These are phyloP conservation scores for Remersonia thermophila DNA, from an alignment of 2,329 filamentous ascomycete species.

Conservation along the genomic window DNA sequence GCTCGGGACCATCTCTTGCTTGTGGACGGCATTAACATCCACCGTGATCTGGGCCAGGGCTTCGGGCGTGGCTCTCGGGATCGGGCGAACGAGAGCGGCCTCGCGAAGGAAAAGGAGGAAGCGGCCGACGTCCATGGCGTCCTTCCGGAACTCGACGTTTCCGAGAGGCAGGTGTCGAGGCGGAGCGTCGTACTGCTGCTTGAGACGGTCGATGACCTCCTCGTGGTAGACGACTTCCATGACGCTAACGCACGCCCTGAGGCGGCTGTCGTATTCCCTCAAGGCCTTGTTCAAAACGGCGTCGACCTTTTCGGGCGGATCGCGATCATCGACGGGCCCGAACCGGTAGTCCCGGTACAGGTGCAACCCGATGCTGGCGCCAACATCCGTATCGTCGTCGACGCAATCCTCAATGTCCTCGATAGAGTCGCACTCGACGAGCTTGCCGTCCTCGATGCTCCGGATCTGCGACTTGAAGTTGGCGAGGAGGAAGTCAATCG, in stretches of 20 bases:
- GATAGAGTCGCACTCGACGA: neutral
- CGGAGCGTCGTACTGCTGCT: conserved; percentile 1
- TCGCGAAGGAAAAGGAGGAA: conserved; percentile 6
- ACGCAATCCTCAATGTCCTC: conserved; percentile 12
- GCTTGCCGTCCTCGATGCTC: neutral
- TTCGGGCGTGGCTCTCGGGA: conserved; percentile 2
- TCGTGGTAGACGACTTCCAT: conserved; percentile 7
- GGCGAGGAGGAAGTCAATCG: conserved; percentile 8
- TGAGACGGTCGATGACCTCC: conserved; percentile 2
- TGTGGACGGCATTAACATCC: conserved; percentile 24
- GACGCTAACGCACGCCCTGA: conserved; percentile 2
- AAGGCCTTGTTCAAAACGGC: conserved; percentile 12
- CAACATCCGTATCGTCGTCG: no score
- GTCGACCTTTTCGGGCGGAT: no score
- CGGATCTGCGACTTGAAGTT: conserved; percentile 10
- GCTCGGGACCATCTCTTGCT: conserved; percentile 21
- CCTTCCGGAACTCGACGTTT: conserved; percentile 4
- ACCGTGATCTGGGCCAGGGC: conserved; percentile 21
- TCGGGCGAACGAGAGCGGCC: no score
- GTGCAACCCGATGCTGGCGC: no score
- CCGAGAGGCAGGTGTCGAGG: conserved; percentile 4
- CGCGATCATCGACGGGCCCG: no score
- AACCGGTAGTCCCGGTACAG: no score
- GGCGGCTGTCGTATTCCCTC: conserved; percentile 1
- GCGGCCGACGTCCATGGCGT: conserved; percentile 13